Base-by-base conservation (phyloP, 1,284 basidiomycete genomes). In the Coniophora puteana region DNA sequence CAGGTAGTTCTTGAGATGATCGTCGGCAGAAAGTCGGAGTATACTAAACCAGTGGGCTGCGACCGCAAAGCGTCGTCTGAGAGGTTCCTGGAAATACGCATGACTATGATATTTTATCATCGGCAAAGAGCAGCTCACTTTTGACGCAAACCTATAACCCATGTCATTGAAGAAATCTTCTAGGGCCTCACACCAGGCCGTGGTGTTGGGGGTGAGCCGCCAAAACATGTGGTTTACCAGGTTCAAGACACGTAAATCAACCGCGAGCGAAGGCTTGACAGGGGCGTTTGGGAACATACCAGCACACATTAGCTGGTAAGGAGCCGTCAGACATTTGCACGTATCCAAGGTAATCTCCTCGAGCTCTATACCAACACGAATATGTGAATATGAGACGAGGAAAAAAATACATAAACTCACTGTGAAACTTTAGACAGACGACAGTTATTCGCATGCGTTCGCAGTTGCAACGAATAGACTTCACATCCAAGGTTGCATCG, bases 271-370 rank as follows among this genome's bases (percentile, higher is more conserved):
- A 4, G 46, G 47, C 13, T n/a, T 28, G 4, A 35, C 4, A 25
- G 47, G 47, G 25, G 41, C 21, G 25, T 36, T 44, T 6, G 45
- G 45, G 23, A 47, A 48, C 16, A 45, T 22, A 10, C 46, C 46
- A 5, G 8, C 5, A 17, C 11, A 3, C 8, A 48, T 26, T 8
- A 48, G 36, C 18, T 45, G 43, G 8, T 26, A 16, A 13, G 44
- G 25, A 5, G 34, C 44, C 6, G 44, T 35, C 10, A 25, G 44
- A 32, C 44, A 46, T 3, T 22, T 20, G 44, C 44, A 46, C 29
- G 26, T 10, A 11, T 29, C 20, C 18, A 38, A 29, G 18, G 16
- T n/a, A 8, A 38, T 38, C 20, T 38, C 26, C 18, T 38, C 24
- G 18, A 38, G 25, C 16, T 8, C 34, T 35, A n/a, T n/a, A n/a